Base-by-base conservation (phyloP, 495 filamentous ascomycete genomes). In the Hypomontagnella submonticulosa region DNA sequence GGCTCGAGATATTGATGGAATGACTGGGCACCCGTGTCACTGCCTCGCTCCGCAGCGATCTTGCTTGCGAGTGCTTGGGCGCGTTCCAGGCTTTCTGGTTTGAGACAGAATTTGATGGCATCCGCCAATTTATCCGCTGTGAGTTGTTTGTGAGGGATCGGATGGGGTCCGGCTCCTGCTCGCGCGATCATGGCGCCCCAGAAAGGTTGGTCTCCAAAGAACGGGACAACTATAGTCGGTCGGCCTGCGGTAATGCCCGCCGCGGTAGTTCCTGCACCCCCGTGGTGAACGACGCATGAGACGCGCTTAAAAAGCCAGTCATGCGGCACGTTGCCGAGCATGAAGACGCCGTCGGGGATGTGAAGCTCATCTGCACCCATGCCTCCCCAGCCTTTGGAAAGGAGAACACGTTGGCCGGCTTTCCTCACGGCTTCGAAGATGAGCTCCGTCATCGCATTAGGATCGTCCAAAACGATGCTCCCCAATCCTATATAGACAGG, bases 131-230 rank as follows among this genome's bases (percentile, higher is more conserved):
- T 84, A 3, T 86, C 82, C 0, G 83, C 79, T 0, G 84, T 91
- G 19, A 96, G 77, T 19, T 85, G 79, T 66, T 88, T 90, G 73
- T 87, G 83, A 0, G 89, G 88, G 56, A 93, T 89, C 0, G 91
- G 90, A 0, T 73, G 63, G 0, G 90, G 90, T 2, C 91, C 91
- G 0, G 90, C 91, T 3, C 89, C 88, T 13, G 90, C 87, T 44
- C 75, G 79, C 2, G 87, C 86, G 15, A 94, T 84, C 82, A 94
- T 90, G 1, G 83, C 77, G n/a, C 91, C 91, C 91, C 91, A 94
- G 61, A 93, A 94, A 1, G 89, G 88, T 69, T 94, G 90, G 56
- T 94, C 91, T 4, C 91, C 91, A 67, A 95, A 94, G 77, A 95
- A 95, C 0, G 91, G 91, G 5, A 95, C 85, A 16, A 95, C 82